phyloP scores from a whole-genome alignment of 768 basidiomycete genomes.

The Scleroderma bovista region DNA sequence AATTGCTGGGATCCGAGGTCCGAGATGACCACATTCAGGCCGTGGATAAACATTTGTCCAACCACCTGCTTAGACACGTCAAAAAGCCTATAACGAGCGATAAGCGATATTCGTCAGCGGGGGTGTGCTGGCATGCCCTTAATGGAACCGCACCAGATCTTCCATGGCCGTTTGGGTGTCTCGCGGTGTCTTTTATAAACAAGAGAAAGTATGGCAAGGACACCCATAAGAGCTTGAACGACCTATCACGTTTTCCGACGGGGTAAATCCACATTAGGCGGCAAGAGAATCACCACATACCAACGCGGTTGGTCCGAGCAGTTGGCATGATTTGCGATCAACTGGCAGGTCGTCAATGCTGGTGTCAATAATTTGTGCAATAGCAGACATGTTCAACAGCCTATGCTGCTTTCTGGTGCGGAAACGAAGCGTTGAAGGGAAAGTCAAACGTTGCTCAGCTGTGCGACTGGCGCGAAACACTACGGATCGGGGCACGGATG shows the following conservation, averaged over 20 bases:
- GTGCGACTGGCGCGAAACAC: background rate
- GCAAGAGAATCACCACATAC: slow-evolving; percentile 18
- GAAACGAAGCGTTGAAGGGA: background rate
- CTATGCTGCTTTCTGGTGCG: background rate
- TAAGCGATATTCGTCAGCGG: slow-evolving; percentile 2
- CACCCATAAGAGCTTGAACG: slow-evolving; percentile 85
- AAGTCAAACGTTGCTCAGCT: background rate
- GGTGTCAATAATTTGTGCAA: slow-evolving; percentile 4
- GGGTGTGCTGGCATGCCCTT: background rate
- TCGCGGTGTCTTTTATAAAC: slow-evolving; percentile 88
- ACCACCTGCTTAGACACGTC: slow-evolving; percentile 91
- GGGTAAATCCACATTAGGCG: background rate
- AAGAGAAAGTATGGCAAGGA: slow-evolving; percentile 82
- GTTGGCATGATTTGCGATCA: slow-evolving; percentile 39
- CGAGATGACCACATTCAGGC: slow-evolving; percentile 74
- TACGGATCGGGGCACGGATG: background rate
- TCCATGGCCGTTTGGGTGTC: slow-evolving; percentile 80
- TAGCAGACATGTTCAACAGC: slow-evolving; percentile 7
- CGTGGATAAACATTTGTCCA: slow-evolving; percentile 80
- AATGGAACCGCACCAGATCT: slow-evolving; percentile 65
- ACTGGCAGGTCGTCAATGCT: slow-evolving; percentile 28
- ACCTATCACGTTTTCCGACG: slow-evolving; percentile 37
- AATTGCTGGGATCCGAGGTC: slow-evolving; percentile 65
- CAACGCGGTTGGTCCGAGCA: slow-evolving; percentile 45
- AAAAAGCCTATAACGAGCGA: slow-evolving; percentile 55